phyloP scores from a whole-genome alignment of 2,329 filamentous ascomycete genomes.

The Arthrobotrys megalospora region DNA sequence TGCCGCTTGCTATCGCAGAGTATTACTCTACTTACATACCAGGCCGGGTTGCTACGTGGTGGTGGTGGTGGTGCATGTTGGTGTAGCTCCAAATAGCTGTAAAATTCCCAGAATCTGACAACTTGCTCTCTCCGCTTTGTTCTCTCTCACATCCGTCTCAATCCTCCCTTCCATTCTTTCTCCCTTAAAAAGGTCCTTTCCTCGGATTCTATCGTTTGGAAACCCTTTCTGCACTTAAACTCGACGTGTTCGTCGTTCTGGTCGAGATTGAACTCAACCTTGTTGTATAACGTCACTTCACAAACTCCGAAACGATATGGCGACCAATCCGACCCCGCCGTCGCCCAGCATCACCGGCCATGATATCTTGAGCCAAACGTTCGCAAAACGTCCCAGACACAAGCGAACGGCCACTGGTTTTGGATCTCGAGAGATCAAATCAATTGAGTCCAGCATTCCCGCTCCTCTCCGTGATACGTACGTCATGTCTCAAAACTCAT shows the following conservation, averaged over 20 bases:
- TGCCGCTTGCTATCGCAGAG: slow-evolving; percentile 54
- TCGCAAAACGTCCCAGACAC: slow-evolving; percentile 90
- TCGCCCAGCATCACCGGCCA: slow-evolving; percentile 63
- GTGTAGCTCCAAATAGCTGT: slow-evolving; percentile 41
- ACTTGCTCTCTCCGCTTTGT: slow-evolving; percentile 38
- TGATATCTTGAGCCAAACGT: slow-evolving; percentile 80
- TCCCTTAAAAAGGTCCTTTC: slow-evolving; percentile 9
- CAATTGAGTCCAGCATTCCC: slow-evolving; percentile 75
- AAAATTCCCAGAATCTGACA: slow-evolving; percentile 43
- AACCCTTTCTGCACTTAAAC: slow-evolving; percentile 19
- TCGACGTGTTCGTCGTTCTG: slow-evolving; percentile 28
- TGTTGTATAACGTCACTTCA: slow-evolving; percentile 45
- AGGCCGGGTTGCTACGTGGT: slow-evolving; percentile 50
- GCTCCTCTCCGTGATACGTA: slow-evolving; percentile 64
- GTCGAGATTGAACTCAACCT: slow-evolving; percentile 26
- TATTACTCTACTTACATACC: slow-evolving; percentile 35
- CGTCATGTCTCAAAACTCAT: slow-evolving; percentile 22
- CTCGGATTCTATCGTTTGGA: slow-evolving; percentile 3
- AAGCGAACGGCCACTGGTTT: slow-evolving; percentile 97
- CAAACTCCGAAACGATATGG: slow-evolving; percentile 41
- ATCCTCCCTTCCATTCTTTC: background rate
- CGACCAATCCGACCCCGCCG: slow-evolving; percentile 62
- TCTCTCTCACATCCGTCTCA: slow-evolving; percentile 15
- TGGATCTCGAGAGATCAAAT: slow-evolving; percentile 91
- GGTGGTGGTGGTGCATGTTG: slow-evolving; percentile 12